Evolutionary conservation across 352 stramenopile genomes (phyloP).

Genomic region (Globisporangium splendens): DNA sequence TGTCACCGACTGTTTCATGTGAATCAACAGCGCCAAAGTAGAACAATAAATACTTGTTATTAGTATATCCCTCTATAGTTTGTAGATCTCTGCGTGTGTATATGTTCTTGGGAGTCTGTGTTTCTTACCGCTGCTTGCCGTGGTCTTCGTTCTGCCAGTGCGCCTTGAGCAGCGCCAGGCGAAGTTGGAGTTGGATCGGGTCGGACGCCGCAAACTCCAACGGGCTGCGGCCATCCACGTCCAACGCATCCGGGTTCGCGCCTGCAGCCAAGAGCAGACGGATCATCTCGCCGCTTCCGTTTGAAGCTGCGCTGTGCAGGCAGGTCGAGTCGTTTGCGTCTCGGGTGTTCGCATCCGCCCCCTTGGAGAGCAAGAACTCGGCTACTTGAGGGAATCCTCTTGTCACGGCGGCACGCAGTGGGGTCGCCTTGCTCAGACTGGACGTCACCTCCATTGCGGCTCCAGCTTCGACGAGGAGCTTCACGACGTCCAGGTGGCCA

Average conservation of each 20-base stretch:
- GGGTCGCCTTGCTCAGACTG: slow-evolving; percentile 38
- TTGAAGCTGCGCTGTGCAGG: slow-evolving; percentile 45
- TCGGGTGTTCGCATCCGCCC: slow-evolving; percentile 37
- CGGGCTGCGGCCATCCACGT: slow-evolving; percentile 29
- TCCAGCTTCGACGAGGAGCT: slow-evolving; percentile 35
- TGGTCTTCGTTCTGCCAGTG: slow-evolving; percentile 44
- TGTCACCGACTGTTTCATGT: too few relatives aligned
- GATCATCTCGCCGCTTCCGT: slow-evolving; percentile 34
- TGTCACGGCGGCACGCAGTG: slow-evolving; percentile 42
- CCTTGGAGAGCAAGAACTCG: slow-evolving; percentile 30
- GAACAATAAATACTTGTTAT: too few relatives aligned
- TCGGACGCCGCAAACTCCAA: slow-evolving; percentile 46
- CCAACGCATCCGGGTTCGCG: slow-evolving; percentile 33
- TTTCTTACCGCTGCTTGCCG: too few relatives aligned
- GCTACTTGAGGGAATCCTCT: slow-evolving; percentile 35
- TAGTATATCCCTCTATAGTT: too few relatives aligned
- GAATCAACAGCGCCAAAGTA: too few relatives aligned
- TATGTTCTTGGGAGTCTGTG: too few relatives aligned
- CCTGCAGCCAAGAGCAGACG: slow-evolving; percentile 30
- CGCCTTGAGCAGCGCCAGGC: slow-evolving; percentile 46
- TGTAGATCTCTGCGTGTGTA: too few relatives aligned
- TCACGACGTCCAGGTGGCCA: slow-evolving; percentile 39
- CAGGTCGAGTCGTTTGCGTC: slow-evolving; percentile 43
- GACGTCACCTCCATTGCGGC: slow-evolving; percentile 39
- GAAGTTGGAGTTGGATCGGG: slow-evolving; percentile 40